These are phyloP conservation scores for Lyophyllum semitale DNA, from an alignment of 768 basidiomycete species.

Conservation along the genomic window DNA sequence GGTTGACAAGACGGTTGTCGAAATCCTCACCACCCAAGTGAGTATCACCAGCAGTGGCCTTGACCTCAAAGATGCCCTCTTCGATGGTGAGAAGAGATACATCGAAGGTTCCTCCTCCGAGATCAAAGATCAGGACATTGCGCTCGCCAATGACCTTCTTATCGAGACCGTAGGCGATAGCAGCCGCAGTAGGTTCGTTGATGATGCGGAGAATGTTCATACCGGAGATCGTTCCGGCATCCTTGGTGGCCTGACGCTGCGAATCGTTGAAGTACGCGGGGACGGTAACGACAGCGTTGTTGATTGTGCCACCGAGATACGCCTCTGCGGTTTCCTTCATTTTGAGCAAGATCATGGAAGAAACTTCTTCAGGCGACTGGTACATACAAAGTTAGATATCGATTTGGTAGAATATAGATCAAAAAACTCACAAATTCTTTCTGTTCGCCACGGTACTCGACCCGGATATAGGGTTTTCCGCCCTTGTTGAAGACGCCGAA, in stretches of 20 bases:
- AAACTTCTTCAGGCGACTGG: conserved; percentile 94
- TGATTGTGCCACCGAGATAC: conserved; percentile 83
- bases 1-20: conserved; percentile 96
- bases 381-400: conserved; percentile 30
- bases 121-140: conserved; percentile 97
- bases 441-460: conserved; percentile 90
- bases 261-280: conserved; percentile 99
- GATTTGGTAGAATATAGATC: conserved; percentile 1
- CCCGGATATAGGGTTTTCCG: conserved; percentile 86
- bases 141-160: conserved; percentile 89
- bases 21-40: conserved; percentile 99
- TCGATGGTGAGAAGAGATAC: conserved; percentile 95
- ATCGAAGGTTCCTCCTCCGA: conserved; percentile 98
- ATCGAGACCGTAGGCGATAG: conserved; percentile 98
- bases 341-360: conserved; percentile 95
- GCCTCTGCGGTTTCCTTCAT: conserved; percentile 99
- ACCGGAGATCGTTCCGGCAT: conserved; percentile 93
- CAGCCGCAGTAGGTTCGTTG: conserved; percentile 98
- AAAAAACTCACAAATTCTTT: conserved; percentile 82
- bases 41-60: conserved; percentile 97
- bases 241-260: conserved; percentile 97
- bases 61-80: conserved; percentile 97
- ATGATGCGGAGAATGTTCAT: conserved; percentile 97
- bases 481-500: conserved; percentile 87
- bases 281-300: conserved; percentile 93